Percentiles rank a stretch among this genome's conserved stretches.
phyloP scores from a whole-genome alignment of 2,329 filamentous ascomycete species.

The Hypocrella siamensis region DNA sequence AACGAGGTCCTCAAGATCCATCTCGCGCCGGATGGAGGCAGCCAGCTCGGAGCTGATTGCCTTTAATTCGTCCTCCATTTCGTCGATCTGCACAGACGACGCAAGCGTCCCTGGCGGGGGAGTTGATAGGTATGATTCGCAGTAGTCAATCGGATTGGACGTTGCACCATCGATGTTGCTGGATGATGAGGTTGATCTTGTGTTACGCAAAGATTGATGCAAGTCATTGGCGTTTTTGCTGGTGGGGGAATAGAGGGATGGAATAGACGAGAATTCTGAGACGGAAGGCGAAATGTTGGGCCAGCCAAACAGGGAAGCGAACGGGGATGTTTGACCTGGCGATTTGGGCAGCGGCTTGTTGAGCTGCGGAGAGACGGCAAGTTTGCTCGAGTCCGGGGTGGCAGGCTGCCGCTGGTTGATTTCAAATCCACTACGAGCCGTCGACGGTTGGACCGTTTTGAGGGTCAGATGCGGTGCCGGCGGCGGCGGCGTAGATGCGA shows the following conservation, averaged over 20 bases:
- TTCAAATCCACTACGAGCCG: conserved; percentile 11
- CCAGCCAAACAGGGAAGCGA: conserved; percentile 41
- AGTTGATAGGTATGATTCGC: conserved; percentile 35
- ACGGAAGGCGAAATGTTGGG: conserved; percentile 26
- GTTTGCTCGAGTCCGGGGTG: conserved; percentile 13
- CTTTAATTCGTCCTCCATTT: conserved; percentile 87
- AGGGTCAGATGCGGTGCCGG: conserved; percentile 38
- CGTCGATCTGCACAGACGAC: conserved; percentile 47
- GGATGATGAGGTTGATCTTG: conserved; percentile 2
- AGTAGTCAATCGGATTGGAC: conserved; percentile 29
- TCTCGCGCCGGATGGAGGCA: conserved; percentile 81
- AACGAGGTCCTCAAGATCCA: conserved; percentile 90
- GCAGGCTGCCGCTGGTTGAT: conserved; percentile 9
- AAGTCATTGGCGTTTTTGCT: conserved; percentile 20
- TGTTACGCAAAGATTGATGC: conserved; percentile 6
- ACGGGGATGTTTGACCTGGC: conserved; percentile 29
- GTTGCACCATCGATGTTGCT: conserved; percentile 23
- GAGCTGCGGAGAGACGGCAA: conserved; percentile 20
- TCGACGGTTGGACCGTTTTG: conserved; percentile 21
- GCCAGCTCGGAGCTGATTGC: conserved; percentile 89
- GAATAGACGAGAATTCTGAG: conserved; percentile 36
- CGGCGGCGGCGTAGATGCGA: conserved; percentile 32
- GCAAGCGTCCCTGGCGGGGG: conserved; percentile 23
- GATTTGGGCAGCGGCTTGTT: conserved; percentile 41
- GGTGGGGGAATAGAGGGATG: conserved; percentile 35